A percentile compares a stretch with the other conserved stretches of the same genome.
Conservation (phyloP, 2,329 filamentous ascomycete genomes). For the Metarhizium brunneum region DNA sequence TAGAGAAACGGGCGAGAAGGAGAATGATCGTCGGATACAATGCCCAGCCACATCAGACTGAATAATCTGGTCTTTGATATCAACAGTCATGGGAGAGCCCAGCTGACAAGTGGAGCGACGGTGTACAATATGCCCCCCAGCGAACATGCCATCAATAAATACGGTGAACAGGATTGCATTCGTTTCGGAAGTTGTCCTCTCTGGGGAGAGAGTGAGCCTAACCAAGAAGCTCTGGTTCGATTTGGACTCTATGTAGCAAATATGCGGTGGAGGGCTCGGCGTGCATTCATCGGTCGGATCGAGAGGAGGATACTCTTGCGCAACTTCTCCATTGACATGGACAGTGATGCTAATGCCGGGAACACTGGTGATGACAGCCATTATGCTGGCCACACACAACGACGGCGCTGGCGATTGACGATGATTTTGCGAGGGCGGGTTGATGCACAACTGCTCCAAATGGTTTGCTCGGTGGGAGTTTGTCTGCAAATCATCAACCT, state of each 20-base stretch:
- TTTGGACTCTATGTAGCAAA: conserved; percentile 16
- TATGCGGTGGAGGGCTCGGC: not conserved
- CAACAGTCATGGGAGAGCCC: not conserved
- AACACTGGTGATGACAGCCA: conserved; percentile 13
- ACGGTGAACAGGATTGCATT: accelerated
- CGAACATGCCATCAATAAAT: conserved; percentile 10
- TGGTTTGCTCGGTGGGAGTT: not conserved
- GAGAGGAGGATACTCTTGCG: conserved; percentile 12
- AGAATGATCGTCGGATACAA: not conserved
- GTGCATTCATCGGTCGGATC: not conserved
- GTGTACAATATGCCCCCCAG: not conserved
- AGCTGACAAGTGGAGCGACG: not conserved
- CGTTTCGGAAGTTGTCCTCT: not conserved
- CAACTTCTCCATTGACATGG: conserved; percentile 10
- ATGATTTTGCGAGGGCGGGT: not conserved
- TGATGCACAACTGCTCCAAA: not conserved
- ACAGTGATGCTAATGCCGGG: conserved; percentile 11
- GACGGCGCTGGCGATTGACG: not conserved
- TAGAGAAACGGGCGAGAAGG: conserved; percentile 9
- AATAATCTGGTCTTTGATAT: not conserved
- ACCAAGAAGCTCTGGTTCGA: conserved; percentile 11
- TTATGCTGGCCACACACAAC: not conserved
- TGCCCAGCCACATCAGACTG: not conserved
- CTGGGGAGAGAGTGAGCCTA: not conserved
- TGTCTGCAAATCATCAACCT: too few relatives aligned